A percentile compares a stretch with the other conserved stretches of the same genome.
These are phyloP conservation scores for Coprinellus micaceus DNA, from an alignment of 768 basidiomycete genomes.

Conservation along the genomic window DNA sequence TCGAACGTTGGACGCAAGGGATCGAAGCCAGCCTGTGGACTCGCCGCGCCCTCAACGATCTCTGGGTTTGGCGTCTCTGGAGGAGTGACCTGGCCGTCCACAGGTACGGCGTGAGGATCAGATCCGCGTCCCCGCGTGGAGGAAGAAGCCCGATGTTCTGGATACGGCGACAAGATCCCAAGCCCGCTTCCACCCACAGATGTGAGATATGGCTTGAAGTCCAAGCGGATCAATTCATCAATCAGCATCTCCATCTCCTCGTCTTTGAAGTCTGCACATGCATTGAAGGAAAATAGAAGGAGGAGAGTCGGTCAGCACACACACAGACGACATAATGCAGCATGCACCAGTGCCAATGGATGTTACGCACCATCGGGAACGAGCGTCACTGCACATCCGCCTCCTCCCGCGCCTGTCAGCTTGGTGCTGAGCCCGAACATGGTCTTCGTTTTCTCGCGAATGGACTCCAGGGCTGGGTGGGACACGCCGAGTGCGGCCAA, in stretches of 20 bases:
- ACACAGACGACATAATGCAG: slow-evolving; percentile 1
- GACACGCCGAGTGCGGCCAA: slow-evolving; percentile 87
- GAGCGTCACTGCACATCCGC: slow-evolving; percentile 95
- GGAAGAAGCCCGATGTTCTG: slow-evolving; percentile 33
- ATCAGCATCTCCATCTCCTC: slow-evolving; percentile 56
- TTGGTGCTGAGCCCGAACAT: slow-evolving; percentile 83
- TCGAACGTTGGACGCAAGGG: slow-evolving; percentile 43
- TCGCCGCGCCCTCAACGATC: slow-evolving; percentile 21
- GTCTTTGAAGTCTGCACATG: slow-evolving; percentile 64
- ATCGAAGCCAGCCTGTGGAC: slow-evolving; percentile 20
- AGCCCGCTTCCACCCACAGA: slow-evolving; percentile 92
- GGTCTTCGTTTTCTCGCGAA: slow-evolving; percentile 64
- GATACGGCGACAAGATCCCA: slow-evolving; percentile 72
- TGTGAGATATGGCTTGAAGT: slow-evolving; percentile 84
- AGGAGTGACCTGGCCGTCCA: slow-evolving; percentile 42
- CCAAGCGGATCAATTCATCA: slow-evolving; percentile 52
- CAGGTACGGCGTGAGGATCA: slow-evolving; percentile 19
- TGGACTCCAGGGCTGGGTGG: slow-evolving; percentile 81
- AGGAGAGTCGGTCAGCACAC: slow-evolving; percentile 13
- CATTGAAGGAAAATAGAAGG: too few species aligned
- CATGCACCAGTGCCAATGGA: too few species aligned
- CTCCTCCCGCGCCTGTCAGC: slow-evolving; percentile 95
- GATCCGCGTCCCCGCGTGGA: slow-evolving; percentile 18
- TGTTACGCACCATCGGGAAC: slow-evolving; percentile 81
- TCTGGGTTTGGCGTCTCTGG: slow-evolving; percentile 43